Evolutionary conservation across 257 asterid genomes (phyloP).

Genomic region (Salvia hispanica): DNA sequence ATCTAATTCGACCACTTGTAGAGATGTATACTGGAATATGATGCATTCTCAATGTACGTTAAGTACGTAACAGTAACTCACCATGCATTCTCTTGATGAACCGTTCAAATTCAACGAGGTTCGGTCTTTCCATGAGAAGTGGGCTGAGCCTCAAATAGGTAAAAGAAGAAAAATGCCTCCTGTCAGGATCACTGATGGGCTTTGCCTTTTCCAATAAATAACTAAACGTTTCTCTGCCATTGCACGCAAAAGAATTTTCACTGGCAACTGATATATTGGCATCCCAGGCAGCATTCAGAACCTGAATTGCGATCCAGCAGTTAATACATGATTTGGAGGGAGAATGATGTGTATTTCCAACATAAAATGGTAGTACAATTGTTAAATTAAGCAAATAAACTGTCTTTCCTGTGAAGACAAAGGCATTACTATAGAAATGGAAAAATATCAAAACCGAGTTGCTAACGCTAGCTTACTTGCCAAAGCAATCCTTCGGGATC

Average conservation of each 20-base stretch:
- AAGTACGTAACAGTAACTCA: constrained; percentile 30
- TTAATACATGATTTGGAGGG: constrained; percentile 13
- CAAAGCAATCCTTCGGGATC: constrained; percentile 84
- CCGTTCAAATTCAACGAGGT: constrained; percentile 67
- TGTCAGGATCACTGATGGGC: constrained; percentile 74
- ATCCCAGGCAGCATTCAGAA: constrained; percentile 85
- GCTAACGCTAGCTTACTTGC: constrained; percentile 74
- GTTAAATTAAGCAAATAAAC: background rate
- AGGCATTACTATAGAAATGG: background rate
- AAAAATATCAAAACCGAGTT: constrained; percentile 15
- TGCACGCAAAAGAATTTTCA: constrained; percentile 61
- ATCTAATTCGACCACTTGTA: background rate
- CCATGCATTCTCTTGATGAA: constrained; percentile 92
- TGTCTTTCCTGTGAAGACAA: background rate
- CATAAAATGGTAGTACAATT: constrained; percentile 6
- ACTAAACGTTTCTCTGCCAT: constrained; percentile 60
- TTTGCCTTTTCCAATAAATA: constrained; percentile 75
- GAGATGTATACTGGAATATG: too few species aligned
- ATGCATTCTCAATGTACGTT: background rate
- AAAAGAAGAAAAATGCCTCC: constrained; percentile 71
- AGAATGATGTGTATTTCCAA: background rate
- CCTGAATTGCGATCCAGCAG: constrained; percentile 46
- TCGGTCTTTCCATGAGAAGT: constrained; percentile 66
- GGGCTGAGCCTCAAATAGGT: constrained; percentile 68
- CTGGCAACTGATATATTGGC: constrained; percentile 67